Conservation (phyloP, 805 yeast species). For the Wickerhamomyces bisporus region DNA sequence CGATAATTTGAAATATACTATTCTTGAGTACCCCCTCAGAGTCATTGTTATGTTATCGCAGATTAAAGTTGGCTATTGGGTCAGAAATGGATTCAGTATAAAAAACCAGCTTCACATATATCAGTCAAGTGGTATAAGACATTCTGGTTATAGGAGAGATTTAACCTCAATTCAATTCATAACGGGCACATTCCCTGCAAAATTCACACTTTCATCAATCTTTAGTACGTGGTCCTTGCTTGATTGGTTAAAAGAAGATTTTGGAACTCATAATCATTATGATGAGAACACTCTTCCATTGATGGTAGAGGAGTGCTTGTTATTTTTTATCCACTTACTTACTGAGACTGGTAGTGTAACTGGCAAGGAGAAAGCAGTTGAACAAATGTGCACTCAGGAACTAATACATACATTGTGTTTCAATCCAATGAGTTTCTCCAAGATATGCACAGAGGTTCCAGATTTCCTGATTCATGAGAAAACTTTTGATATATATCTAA, state of each 20-base stretch:
- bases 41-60: conserved; percentile 77
- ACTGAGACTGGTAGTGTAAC: conserved; percentile 61
- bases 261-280: conserved; percentile 37
- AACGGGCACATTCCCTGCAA: conserved; percentile 52
- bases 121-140: conserved; percentile 72
- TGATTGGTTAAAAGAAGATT: conserved; percentile 45
- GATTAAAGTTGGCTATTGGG: conserved; percentile 89
- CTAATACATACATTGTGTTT: conserved; percentile 82
- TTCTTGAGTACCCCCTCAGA: conserved; percentile 73
- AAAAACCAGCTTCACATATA: conserved; percentile 77
- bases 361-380: conserved; percentile 44
- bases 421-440: conserved; percentile 65
- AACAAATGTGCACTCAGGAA: conserved; percentile 54
- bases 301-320: conserved; percentile 76
- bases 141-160: conserved; percentile 77
- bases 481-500: conserved; percentile 59
- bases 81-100: conserved; percentile 82
- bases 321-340: conserved; percentile 59
- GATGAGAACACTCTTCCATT: conserved; percentile 41
- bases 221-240: conserved; percentile 66
- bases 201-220: conserved; percentile 50
- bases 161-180: conserved; percentile 61
- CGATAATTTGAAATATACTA: conserved; percentile 6
- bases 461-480: conserved; percentile 73
- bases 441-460: conserved; percentile 62